These are phyloP conservation scores for Epipyxis sp. DNA, from an alignment of 108 stramenopile genomes.

Conservation along the genomic window DNA sequence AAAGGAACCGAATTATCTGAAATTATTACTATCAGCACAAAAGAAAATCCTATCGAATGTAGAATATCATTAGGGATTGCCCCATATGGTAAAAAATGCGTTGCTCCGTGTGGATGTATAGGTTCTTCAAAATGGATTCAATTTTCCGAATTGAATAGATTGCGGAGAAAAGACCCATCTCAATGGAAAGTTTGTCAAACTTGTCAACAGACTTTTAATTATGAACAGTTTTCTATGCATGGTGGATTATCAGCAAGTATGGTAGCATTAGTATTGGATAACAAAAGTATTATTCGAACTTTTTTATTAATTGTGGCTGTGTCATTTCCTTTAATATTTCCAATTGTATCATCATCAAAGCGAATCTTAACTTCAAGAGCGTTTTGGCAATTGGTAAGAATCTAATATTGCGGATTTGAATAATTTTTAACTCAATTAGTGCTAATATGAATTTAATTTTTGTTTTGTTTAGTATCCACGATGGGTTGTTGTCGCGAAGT, in stretches of 20 bases:
- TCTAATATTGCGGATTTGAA: background rate
- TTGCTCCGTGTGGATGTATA: constrained; percentile 17
- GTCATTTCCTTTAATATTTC: background rate
- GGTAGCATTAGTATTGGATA: background rate
- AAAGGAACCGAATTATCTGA: background rate
- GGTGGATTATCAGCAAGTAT: background rate
- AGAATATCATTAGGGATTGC: background rate
- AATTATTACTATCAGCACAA: background rate
- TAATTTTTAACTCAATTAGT: background rate
- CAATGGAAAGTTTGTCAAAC: constrained; percentile 8
- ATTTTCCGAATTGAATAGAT: background rate
- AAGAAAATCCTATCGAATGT: constrained; percentile 11
- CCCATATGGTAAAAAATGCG: background rate
- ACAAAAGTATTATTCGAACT: background rate
- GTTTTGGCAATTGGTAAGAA: constrained; percentile 19
- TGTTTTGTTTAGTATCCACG: background rate
- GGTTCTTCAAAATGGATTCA: constrained; percentile 16
- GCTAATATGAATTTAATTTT: background rate
- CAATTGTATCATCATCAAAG: background rate
- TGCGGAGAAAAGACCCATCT: background rate
- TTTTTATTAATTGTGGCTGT: background rate
- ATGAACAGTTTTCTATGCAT: background rate
- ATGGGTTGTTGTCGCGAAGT: background rate
- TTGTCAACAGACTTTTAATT: background rate
- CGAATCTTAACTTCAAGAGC: background rate